Evolutionary conservation across 2,329 filamentous ascomycete genomes (phyloP).

Genomic region (Botrytis fabae): DNA sequence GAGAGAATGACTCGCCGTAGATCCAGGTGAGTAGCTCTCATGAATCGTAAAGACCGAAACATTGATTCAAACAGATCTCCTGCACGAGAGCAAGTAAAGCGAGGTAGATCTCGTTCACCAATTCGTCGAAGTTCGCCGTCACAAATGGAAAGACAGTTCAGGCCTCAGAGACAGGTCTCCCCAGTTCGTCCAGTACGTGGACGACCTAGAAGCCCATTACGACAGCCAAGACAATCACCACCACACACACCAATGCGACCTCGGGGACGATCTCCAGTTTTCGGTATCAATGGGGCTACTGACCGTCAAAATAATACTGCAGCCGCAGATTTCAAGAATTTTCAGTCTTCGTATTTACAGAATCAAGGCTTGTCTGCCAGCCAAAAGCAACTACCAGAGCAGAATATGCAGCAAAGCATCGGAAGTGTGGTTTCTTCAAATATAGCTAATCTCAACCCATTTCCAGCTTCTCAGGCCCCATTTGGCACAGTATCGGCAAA

Average conservation of each 20-base stretch:
- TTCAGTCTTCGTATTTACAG: background rate
- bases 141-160: background rate
- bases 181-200: constrained; percentile 1
- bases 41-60: background rate
- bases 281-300: background rate
- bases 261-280: constrained; percentile 17
- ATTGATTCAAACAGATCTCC: constrained; percentile 16
- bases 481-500: background rate
- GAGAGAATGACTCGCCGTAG: constrained; percentile 25
- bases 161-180: constrained; percentile 13
- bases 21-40: constrained; percentile 5
- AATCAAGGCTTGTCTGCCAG: background rate
- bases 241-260: background rate
- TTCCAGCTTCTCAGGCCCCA: too few species aligned
- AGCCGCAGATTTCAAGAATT: background rate
- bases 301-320: background rate
- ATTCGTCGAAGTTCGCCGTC: constrained; percentile 23
- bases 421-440: background rate
- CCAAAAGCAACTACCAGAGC: background rate
- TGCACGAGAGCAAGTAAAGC: constrained; percentile 1
- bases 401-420: background rate
- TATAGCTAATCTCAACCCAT: background rate
- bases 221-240: constrained; percentile 15
- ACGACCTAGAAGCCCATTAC: constrained; percentile 12
- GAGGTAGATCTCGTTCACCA: constrained; percentile 13